Base-by-base conservation (phyloP, 73 alveolate genomes). In the Tetrahymena borealis region DNA sequence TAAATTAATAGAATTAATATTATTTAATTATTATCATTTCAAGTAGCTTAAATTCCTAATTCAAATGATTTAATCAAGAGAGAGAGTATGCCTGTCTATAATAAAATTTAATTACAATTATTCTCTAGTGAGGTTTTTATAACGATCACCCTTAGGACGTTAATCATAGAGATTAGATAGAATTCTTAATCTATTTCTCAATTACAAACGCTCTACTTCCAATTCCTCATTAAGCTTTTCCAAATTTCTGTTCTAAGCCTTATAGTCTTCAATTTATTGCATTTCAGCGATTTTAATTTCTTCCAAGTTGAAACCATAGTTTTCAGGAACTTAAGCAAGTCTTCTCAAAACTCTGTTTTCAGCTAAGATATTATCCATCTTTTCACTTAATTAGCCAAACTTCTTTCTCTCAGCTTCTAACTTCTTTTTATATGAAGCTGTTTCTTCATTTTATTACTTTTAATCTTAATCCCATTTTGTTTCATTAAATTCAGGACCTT, bases 261-360 rank as follows among this genome's bases (percentile, higher is more conserved):
- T 97, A 94, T 98, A 98, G 91, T 98, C 99, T 85, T 98, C 99
- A 38, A 98, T 98, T 94, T 98, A 95, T 91, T 97, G 96, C 94
- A 97, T 95, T 91, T 98, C 99, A 32, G 96, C 99, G 60, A 98
- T 79, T 60, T 97, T 95, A 35, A 98, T 97, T 95, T 98, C 96
- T 91, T 97, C 98, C 37, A 97, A 92, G 91, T 97, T 97, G 39
- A 97, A 96, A 40, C 99, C 99, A 92, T 94, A 98, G 94, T 98
- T 98, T 40, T 98, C 99, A 4, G 99, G 99, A 20, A 98, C 99
- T 93, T 97, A 98, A 6, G 98, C 98, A 97, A 97, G 97, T 91
- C 97, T 97, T 92, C 99, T 97, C 90, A 98, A 95, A 15, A 96
- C 97, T 96, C 99, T 95, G 96, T 98, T 98, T 94, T 98, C 99